These are phyloP conservation scores for Chalciporus piperatoides DNA, from an alignment of 1,284 basidiomycete genomes.

Conservation along the genomic window DNA sequence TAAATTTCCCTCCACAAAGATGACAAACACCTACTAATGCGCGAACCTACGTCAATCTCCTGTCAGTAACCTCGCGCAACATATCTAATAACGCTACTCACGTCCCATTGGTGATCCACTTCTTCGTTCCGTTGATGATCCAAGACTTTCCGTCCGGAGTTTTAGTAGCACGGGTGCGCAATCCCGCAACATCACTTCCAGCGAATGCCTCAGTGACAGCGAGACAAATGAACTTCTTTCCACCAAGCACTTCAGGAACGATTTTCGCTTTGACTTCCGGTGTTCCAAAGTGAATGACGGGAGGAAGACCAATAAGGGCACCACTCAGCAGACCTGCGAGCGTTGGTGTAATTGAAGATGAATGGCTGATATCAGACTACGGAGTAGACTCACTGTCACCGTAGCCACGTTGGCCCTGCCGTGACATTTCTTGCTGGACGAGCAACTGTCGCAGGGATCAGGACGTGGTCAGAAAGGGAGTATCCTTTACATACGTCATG, in stretches of 20 bases:
- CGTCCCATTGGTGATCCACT: constrained; percentile 81
- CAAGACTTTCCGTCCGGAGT: constrained; percentile 65
- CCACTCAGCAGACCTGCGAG: constrained; percentile 45
- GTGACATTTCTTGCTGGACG: constrained; percentile 66
- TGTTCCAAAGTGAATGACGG: constrained; percentile 71
- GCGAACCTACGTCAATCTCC: constrained; percentile 17
- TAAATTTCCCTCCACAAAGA: not conserved
- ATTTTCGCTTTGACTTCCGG: constrained; percentile 66
- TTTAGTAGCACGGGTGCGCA: constrained; percentile 64
- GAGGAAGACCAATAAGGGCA: constrained; percentile 63
- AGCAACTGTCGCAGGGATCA: constrained; percentile 26
- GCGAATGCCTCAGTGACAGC: constrained; percentile 74
- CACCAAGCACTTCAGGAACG: constrained; percentile 70
- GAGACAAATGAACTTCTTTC: constrained; percentile 57
- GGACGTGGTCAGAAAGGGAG: not conserved
- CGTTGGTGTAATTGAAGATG: not conserved
- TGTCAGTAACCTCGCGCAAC: not conserved
- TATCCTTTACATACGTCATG: constrained; percentile 46
- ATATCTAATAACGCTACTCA: constrained; percentile 35
- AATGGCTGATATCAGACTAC: not conserved
- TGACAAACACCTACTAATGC: constrained; percentile 30
- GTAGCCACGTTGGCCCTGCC: constrained; percentile 44
- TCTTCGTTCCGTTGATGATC: constrained; percentile 64
- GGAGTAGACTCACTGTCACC: constrained; percentile 37
- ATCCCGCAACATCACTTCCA: constrained; percentile 64